Percentiles rank a stretch among this genome's conserved stretches.
Conservation (phyloP, 2,329 filamentous ascomycete genomes). For the Coniochaeta sp. region DNA sequence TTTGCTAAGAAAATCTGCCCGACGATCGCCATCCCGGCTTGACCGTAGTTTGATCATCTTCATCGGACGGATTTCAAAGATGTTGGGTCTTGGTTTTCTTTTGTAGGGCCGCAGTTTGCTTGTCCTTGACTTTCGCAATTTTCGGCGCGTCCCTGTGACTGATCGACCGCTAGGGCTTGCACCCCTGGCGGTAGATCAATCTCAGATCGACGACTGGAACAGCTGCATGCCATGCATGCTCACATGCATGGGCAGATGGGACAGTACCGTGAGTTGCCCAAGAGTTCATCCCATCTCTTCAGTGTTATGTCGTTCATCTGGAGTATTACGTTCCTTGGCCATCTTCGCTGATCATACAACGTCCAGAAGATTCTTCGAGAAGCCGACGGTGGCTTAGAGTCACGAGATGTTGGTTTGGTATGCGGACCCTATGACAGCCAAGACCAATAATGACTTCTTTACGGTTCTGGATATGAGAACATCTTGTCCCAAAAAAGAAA, state of each 20-base stretch:
- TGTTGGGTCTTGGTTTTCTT: background rate
- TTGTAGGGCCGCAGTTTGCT: background rate
- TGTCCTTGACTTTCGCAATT: background rate
- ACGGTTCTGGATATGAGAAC: too few relatives aligned
- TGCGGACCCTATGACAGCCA: background rate
- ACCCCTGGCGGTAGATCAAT: slow-evolving; percentile 15
- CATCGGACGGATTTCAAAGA: background rate
- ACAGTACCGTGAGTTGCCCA: background rate
- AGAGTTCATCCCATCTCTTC: slow-evolving; percentile 16
- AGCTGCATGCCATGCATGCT: slow-evolving; percentile 5
- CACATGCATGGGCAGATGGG: slow-evolving; percentile 11
- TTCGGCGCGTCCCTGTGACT: background rate
- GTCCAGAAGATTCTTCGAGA: background rate
- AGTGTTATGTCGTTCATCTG: background rate
- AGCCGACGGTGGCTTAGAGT: background rate
- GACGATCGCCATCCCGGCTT: background rate
- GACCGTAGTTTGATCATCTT: background rate
- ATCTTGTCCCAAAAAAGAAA: too few relatives aligned
- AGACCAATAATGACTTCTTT: too few relatives aligned
- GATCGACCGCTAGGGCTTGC: background rate
- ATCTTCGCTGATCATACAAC: background rate
- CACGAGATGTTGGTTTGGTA: background rate
- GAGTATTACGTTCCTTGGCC: background rate
- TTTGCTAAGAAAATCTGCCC: background rate
- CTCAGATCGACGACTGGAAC: slow-evolving; percentile 11